Evolutionary conservation across 768 basidiomycete species (phyloP).

Genomic region (Pleurotus djamor): DNA sequence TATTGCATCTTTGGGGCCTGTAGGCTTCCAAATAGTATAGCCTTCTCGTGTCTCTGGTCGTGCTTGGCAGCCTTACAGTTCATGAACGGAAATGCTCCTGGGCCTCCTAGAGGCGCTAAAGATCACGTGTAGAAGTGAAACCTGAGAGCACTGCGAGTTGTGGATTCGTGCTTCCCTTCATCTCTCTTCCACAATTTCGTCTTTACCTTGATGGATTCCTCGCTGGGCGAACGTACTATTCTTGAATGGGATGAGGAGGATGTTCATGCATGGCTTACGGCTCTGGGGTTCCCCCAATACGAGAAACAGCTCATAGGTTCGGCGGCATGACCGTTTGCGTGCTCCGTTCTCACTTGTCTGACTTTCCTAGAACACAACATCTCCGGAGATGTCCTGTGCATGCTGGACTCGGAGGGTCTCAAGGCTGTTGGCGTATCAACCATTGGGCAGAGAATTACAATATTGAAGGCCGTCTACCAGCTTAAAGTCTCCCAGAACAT

Average conservation of each 20-base stretch:
- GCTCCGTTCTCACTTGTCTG: slow-evolving; percentile 7
- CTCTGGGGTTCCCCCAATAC: slow-evolving; percentile 84
- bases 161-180: slow-evolving; percentile 7
- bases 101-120: neutral
- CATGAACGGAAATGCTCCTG: neutral
- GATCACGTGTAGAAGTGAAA: slow-evolving; percentile 2
- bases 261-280: slow-evolving; percentile 77
- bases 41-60: too few relatives aligned
- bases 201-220: slow-evolving; percentile 29
- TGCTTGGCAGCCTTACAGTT: too few relatives aligned
- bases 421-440: slow-evolving; percentile 87
- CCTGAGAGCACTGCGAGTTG: neutral
- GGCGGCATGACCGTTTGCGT: slow-evolving; percentile 17
- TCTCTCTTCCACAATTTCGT: neutral
- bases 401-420: slow-evolving; percentile 81
- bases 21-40: too few relatives aligned
- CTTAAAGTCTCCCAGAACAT: slow-evolving; percentile 84
- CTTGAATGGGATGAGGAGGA: slow-evolving; percentile 74
- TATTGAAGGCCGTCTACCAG: slow-evolving; percentile 90
- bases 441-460: slow-evolving; percentile 87
- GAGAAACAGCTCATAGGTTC: slow-evolving; percentile 78
- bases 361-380: slow-evolving; percentile 80
- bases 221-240: slow-evolving; percentile 34
- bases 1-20: too few relatives aligned
- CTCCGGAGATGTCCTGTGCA: slow-evolving; percentile 84